A percentile compares a stretch with the other conserved stretches of the same genome.
These are phyloP conservation scores for Kwoniella mangroviensis DNA, from an alignment of 768 basidiomycete genomes.

Conservation along the genomic window DNA sequence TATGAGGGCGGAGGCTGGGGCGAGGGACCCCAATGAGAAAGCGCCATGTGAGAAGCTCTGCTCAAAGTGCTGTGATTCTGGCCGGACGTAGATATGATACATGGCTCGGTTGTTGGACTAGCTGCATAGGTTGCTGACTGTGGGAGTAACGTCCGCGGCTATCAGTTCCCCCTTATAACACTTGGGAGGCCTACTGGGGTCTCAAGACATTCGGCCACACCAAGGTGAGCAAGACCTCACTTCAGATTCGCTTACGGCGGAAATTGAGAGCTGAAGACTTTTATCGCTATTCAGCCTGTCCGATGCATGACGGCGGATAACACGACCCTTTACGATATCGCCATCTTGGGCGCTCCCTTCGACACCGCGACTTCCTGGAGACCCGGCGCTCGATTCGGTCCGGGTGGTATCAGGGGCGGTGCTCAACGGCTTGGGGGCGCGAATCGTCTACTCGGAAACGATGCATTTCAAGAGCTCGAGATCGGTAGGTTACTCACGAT, in stretches of 20 bases:
- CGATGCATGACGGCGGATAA: slow-evolving; percentile 10
- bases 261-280: background rate
- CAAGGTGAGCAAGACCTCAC: slow-evolving; percentile 1
- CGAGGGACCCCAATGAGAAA: background rate
- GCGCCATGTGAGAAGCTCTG: slow-evolving; percentile 7
- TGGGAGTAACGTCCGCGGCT: background rate
- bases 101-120: no score
- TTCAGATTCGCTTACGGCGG: slow-evolving; percentile 1
- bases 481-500: slow-evolving; percentile 21
- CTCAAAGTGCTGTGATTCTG: background rate
- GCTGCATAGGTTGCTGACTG: no score
- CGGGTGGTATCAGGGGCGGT: slow-evolving; percentile 69
- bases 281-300: no score
- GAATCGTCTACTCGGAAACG: slow-evolving; percentile 33
- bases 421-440: slow-evolving; percentile 33
- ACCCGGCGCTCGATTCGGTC: slow-evolving; percentile 82
- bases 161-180: slow-evolving; percentile 10
- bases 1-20: background rate
- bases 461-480: slow-evolving; percentile 22
- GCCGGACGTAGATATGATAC: background rate
- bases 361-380: slow-evolving; percentile 30
- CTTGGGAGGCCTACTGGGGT: slow-evolving; percentile 11
- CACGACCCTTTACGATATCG: slow-evolving; percentile 67
- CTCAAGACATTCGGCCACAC: slow-evolving; percentile 23
- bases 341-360: slow-evolving; percentile 64